Percentiles rank a stretch among this genome's conserved stretches.
Evolutionary conservation across 2,329 filamentous ascomycete species (phyloP).

Genomic region (Ophiosphaerella narmari): DNA sequence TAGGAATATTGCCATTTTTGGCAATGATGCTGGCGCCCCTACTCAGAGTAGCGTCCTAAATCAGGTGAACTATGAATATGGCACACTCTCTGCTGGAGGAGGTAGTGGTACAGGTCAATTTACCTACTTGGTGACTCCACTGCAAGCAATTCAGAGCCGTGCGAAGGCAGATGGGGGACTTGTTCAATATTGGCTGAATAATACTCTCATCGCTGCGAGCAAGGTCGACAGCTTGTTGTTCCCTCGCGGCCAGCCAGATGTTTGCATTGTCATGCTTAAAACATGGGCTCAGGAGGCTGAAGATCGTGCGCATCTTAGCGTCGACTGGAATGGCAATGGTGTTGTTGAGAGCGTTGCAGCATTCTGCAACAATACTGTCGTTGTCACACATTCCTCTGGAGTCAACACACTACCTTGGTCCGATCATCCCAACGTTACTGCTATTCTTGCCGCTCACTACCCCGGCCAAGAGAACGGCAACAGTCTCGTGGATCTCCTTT

Average conservation of each 20-base stretch:
- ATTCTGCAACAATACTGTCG: conserved; percentile 57
- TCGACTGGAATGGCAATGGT: conserved; percentile 48
- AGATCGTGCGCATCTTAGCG: conserved; percentile 48
- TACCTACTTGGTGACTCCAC: conserved; percentile 48
- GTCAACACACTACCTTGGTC: conserved; percentile 50
- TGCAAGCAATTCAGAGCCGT: conserved; percentile 47
- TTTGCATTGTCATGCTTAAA: conserved; percentile 65
- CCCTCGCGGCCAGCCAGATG: conserved; percentile 47
- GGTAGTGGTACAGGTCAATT: conserved; percentile 51
- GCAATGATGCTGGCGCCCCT: conserved; percentile 53
- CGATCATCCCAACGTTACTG: conserved; percentile 50
- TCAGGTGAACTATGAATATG: conserved; percentile 39
- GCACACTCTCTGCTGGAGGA: conserved; percentile 52
- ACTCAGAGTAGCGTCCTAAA: conserved; percentile 52
- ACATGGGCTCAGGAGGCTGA: conserved; percentile 53
- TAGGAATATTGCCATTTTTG: conserved; percentile 55
- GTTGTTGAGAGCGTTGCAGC: conserved; percentile 54
- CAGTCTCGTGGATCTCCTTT: conserved; percentile 58
- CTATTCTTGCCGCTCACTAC: conserved; percentile 49
- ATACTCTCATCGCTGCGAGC: conserved; percentile 44
- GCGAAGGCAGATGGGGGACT: conserved; percentile 38
- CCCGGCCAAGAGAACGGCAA: conserved; percentile 50
- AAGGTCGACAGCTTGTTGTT: conserved; percentile 32
- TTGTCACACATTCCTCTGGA: conserved; percentile 53
- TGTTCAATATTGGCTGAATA: conserved; percentile 54